These are phyloP conservation scores for Leccinum subgranulosum DNA, from an alignment of 768 basidiomycete species.

Conservation along the genomic window DNA sequence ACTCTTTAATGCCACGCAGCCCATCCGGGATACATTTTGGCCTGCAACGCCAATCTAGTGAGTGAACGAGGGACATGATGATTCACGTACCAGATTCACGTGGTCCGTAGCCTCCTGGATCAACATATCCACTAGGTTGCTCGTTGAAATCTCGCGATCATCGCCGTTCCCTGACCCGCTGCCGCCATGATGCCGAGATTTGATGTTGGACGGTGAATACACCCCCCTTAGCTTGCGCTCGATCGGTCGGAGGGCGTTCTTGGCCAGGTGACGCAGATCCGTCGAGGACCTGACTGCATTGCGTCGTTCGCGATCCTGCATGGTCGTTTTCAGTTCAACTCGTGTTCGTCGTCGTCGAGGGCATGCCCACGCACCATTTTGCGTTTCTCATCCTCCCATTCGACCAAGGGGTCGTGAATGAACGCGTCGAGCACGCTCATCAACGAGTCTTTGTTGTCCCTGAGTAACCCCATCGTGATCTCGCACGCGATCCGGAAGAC, in stretches of 20 bases:
- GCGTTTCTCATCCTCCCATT: constrained; percentile 86
- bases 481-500: constrained; percentile 91
- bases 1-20: constrained; percentile 64
- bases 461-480: constrained; percentile 81
- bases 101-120: constrained; percentile 84
- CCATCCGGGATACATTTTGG: constrained; percentile 91
- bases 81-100: constrained; percentile 57
- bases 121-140: constrained; percentile 85
- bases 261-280: constrained; percentile 66
- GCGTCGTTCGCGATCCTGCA: constrained; percentile 45
- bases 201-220: constrained; percentile 47
- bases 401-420: constrained; percentile 93
- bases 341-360: not conserved
- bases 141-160: constrained; percentile 59
- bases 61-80: not conserved
- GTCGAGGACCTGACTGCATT: constrained; percentile 47
- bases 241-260: constrained; percentile 75
- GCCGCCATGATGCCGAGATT: constrained; percentile 34
- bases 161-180: constrained; percentile 22
- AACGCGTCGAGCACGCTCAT: constrained; percentile 97
- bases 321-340: not conserved
- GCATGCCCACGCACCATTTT: constrained; percentile 44
- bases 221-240: constrained; percentile 79
- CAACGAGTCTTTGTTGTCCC: constrained; percentile 87
- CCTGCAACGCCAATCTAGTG: constrained; percentile 39